These are phyloP conservation scores for Trichoderma harzianum DNA, from an alignment of 2,329 filamentous ascomycete genomes.

Conservation along the genomic window DNA sequence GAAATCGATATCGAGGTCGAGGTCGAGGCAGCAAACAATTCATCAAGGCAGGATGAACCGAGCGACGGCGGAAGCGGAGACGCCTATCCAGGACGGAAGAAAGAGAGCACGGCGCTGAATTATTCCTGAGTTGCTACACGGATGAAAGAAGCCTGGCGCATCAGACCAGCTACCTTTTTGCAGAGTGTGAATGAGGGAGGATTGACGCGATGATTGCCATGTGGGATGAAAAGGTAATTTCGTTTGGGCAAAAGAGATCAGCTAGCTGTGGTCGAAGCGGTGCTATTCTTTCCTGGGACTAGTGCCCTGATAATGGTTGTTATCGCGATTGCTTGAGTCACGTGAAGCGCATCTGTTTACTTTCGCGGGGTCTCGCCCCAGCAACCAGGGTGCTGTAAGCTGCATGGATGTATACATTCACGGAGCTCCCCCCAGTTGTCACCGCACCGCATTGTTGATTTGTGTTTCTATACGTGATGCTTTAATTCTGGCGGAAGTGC, in stretches of 20 bases:
- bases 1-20: neutral
- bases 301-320: neutral
- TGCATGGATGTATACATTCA: constrained; percentile 20
- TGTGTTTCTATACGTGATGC: constrained; percentile 26
- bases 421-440: constrained; percentile 18
- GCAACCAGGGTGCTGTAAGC: constrained; percentile 27
- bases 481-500: constrained; percentile 25
- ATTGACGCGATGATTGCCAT: constrained; percentile 13
- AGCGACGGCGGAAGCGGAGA: neutral
- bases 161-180: neutral
- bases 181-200: neutral
- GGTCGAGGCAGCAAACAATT: neutral
- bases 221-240: constrained; percentile 18
- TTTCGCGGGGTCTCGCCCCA: constrained; percentile 23
- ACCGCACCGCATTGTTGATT: constrained; percentile 22
- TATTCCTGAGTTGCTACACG: neutral
- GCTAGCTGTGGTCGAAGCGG: neutral
- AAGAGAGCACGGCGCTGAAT: neutral
- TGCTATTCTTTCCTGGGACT: neutral
- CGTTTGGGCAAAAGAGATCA: constrained; percentile 2
- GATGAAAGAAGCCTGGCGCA: neutral
- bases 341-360: constrained; percentile 18
- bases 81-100: neutral
- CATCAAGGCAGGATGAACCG: neutral
- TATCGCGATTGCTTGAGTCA: constrained; percentile 10